phyloP scores from a whole-genome alignment of 1,284 basidiomycete genomes.

The Phlebopus sp. region DNA sequence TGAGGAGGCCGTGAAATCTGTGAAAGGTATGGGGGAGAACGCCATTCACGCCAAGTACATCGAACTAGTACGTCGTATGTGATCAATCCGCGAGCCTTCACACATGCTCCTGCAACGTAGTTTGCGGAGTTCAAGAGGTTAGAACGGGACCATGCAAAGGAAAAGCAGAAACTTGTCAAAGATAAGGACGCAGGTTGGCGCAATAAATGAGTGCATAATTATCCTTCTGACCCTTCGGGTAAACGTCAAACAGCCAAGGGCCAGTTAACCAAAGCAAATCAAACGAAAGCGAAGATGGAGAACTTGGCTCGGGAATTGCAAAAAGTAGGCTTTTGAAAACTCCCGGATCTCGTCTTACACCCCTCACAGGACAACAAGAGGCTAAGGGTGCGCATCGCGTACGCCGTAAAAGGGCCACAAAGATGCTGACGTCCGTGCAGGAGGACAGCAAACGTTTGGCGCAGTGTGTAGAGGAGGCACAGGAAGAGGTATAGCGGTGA shows the following conservation, averaged over 20 bases:
- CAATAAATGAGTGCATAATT: conserved; percentile 10
- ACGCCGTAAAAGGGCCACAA: neutral
- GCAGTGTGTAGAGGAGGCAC: conserved; percentile 75
- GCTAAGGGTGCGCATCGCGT: conserved; percentile 56
- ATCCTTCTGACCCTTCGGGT: conserved; percentile 11
- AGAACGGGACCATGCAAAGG: conserved; percentile 82
- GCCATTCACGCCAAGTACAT: conserved; percentile 80
- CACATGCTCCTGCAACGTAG: conserved; percentile 38
- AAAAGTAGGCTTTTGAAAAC: conserved; percentile 51
- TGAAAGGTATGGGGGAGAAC: conserved; percentile 74
- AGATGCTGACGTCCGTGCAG: conserved; percentile 39
- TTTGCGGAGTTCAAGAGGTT: conserved; percentile 80
- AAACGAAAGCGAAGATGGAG: conserved; percentile 85
- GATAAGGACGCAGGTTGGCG: conserved; percentile 79
- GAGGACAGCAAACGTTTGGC: conserved; percentile 78
- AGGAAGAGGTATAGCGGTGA: conserved; percentile 60
- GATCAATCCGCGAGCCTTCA: conserved; percentile 16
- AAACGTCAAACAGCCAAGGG: conserved; percentile 56
- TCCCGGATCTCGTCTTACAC: conserved; percentile 13
- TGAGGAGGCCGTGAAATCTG: conserved; percentile 79
- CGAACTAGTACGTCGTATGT: conserved; percentile 59
- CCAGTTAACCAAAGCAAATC: conserved; percentile 79
- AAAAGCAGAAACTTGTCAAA: conserved; percentile 82
- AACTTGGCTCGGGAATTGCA: conserved; percentile 80
- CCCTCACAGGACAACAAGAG: conserved; percentile 74